Percentiles rank a stretch among this genome's conserved stretches.
Conservation (phyloP, 1,139 yeast genomes). For the Debaryomycetaceae sp. region DNA sequence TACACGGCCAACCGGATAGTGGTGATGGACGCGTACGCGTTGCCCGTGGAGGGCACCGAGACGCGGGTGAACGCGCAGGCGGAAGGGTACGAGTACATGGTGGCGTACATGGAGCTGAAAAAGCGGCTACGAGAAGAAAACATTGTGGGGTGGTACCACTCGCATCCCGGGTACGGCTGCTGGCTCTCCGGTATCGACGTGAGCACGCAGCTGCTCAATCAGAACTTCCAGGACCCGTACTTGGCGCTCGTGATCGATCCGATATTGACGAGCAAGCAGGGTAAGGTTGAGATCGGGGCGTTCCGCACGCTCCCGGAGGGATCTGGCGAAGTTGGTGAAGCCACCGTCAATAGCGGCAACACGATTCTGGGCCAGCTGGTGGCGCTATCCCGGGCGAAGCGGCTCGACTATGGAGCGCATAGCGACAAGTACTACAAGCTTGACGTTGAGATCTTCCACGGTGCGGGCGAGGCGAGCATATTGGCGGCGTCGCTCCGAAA, state of each 20-base stretch:
- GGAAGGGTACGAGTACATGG: conserved; percentile 94
- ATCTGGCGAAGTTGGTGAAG: conserved; percentile 16
- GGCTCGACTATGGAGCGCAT: conserved; percentile 61
- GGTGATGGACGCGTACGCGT: conserved; percentile 71
- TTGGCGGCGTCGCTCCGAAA: conserved; percentile 6
- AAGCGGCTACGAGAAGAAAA: conserved; percentile 43
- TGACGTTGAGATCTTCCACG: conserved; percentile 53
- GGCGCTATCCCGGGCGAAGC: conserved; percentile 34
- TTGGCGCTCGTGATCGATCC: conserved; percentile 87
- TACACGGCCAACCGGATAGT: conserved; percentile 48
- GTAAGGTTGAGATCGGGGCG: conserved; percentile 80
- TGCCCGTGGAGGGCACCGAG: conserved; percentile 95
- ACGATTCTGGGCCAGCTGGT: conserved; percentile 2
- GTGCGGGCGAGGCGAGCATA: conserved; percentile 39
- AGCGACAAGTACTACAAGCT: conserved; percentile 63
- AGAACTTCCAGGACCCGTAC: conserved; percentile 83
- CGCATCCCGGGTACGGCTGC: conserved; percentile 96
- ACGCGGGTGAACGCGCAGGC: conserved; percentile 90
- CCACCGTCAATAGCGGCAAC: conserved; percentile 3
- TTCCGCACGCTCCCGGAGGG: conserved; percentile 59
- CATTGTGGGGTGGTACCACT: conserved; percentile 92
- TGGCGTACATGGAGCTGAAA: conserved; percentile 58
- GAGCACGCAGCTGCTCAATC: conserved; percentile 76
- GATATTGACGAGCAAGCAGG: conserved; percentile 50
- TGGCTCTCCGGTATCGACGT: conserved; percentile 90